Evolutionary conservation across 2,329 filamentous ascomycete species (phyloP), one percentile per base, ranked within the genome.

Genomic region (Lasiodiplodia sp.): DNA sequence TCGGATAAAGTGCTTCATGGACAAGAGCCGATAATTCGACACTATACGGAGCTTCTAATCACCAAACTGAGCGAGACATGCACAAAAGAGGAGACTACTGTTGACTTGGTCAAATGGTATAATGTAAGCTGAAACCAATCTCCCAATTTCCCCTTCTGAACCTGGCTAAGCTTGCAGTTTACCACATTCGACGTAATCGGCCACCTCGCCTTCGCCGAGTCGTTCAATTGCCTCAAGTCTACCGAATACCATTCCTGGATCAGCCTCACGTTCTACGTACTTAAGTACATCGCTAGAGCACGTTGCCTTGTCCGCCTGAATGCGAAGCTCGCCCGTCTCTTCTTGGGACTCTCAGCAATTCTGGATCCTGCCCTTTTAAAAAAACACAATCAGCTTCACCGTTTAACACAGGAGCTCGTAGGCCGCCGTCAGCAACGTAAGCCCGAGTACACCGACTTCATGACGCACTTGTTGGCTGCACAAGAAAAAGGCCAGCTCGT

Each of bases 401-500:
- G 10, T 3, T 14, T 55, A 16, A 49, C 53, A 6, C 23, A n/a
- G 2, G 34, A 40, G 44, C 28, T 44, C 4, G 23, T 55, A 1
- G 25, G 12, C 4, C 49, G 51, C 7, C 73, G 77, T 23, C 34
- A 78, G 6, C 68, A 14, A 3, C 72, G 23, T 66, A 51, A 0
- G 63, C 74, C 53, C 1, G 23, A 18, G 5, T 44, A 55, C 28
- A 28, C 53, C 0, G 65, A 84, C 70, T 76, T 85, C 34, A 80
- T 81, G 76, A 75, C 77, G 21, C 75, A 80, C 23, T 76, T 83
- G 0, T 70, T 82, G 5, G 69, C 71, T 2, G 72, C 78, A 58
- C 75, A 78, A 44, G 76, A 73, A 5, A 75, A 40, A 4, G 31
- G 37, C 2, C 72, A 73, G 55, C 74, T 73, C 0, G 47, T 78